Base-by-base conservation (phyloP, 2,329 filamentous ascomycete species). In the Fusarium siculi region DNA sequence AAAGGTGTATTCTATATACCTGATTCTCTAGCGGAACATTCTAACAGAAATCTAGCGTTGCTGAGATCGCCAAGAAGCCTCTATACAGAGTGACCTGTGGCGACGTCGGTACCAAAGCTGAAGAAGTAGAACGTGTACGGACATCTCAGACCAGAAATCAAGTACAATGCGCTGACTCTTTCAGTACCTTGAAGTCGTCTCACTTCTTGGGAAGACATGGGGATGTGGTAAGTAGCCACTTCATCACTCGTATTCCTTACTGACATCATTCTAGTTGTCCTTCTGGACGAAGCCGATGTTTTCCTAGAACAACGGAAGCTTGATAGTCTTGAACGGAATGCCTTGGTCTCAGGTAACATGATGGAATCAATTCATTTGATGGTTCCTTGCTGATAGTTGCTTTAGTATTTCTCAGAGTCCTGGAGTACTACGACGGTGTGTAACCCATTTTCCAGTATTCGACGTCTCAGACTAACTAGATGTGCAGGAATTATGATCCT, bases 21-120 rank as follows among this genome's bases (percentile, higher is more conserved):
- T 7, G 11, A 0, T 14, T 19, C 7, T 9, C 3, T 14, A 6
- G 10, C 6, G 0, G 5, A 0, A 0, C 0, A 25, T 44, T 0
- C 25, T 62, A 16, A 63, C 19, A 4, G 4, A 5, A 1, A 2
- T 23, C 0, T 1, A 63, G 61, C 3, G 62, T 65, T 2, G 63
- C 66, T 3, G 63, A 69, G 2, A 34, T 67, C 3, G 28, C 63
- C 0, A 49, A 57, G 0, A 57, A 47, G 0, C 66, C 63, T 1
- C 10, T 67, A 2, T 69, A 58, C 3, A 25, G 56, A 23, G 52
- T 69, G 0, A 56, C 57, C 0, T 69, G 66, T 9, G 66, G 63
- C 2, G 57, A 69, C 0, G 42, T 67, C 1, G 66, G 66, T 0
- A 57, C 50, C 0, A 69, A 62, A 2, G 62, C 47, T 2, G 47